Base-by-base conservation (phyloP, 164 flowering plant genomes). In the Saururus chinensis region DNA sequence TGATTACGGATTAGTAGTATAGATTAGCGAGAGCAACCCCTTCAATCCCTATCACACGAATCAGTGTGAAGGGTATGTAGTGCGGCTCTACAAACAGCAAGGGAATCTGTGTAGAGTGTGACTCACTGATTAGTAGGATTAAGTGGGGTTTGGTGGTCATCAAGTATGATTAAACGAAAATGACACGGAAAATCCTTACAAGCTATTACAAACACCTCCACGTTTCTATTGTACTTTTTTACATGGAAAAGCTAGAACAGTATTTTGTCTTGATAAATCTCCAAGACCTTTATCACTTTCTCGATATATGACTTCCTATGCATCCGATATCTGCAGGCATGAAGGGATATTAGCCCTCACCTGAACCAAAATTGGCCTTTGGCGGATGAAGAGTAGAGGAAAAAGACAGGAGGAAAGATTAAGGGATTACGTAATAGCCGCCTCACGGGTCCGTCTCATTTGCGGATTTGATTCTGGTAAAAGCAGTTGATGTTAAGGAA, bases 281-380 rank as follows among this genome's bases (percentile, higher is more conserved):
- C 90, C 65, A 89, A 70, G 60, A 96, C 84, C 60, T 75, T 75
- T 64, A 81, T 82, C 56, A 88, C 77, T 53, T 75, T 92, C 73
- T 84, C 68, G 42, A 88, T 71, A 71, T 83, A 80, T 71, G 76
- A 65, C 73, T 88, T 89, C 58, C 85, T 66, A 61, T 89, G 84
- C 77, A 92, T 69, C 23, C 98, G 76, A 60, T 88, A 92, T 82
- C 96, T 92, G 86, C 81, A 54, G 37, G 53, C n/a, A 26, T 23
- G 7, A 51, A 51, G 21, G 35, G 30, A 40, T 21, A 42, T 11
- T 26, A 9, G 6, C 37, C 26, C 17, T 37, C 17, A 30, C 48
- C 48, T 37, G 9, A 1, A 49, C 59, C 17, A 11, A 40, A 57
- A 41, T 25, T 13, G 7, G 56, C 25, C 17, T 45, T 11, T 35